phyloP scores from a whole-genome alignment of 2,329 filamentous ascomycete genomes.

The Talaromyces sp. region DNA sequence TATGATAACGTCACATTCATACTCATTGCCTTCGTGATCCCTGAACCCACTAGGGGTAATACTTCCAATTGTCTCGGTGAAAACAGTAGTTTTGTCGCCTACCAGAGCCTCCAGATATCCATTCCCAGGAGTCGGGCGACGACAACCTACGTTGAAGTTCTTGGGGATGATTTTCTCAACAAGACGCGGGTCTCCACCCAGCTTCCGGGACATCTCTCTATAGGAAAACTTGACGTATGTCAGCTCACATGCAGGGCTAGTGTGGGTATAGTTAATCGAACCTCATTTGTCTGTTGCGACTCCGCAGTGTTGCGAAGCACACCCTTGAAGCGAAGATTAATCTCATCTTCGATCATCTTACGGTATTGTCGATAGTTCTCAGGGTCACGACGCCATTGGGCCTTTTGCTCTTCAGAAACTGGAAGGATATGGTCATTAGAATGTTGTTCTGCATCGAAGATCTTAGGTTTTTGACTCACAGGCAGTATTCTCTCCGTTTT shows the following conservation, averaged over 20 bases:
- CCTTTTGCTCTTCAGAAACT: not conserved
- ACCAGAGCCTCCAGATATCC: conserved; percentile 1
- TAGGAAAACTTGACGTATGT: not conserved
- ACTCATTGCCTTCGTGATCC: not conserved
- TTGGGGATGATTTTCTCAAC: not conserved
- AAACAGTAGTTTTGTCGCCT: not conserved
- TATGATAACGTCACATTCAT: not conserved
- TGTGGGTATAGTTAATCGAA: not conserved
- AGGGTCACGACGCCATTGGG: not conserved
- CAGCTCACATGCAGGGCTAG: not conserved
- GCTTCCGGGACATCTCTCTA: not conserved
- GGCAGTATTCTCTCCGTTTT: conserved; percentile 14
- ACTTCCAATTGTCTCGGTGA: not conserved
- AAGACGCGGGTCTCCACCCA: not conserved
- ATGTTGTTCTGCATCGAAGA: not conserved
- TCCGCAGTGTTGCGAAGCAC: not conserved
- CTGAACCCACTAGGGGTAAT: not conserved
- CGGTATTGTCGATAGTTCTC: not conserved
- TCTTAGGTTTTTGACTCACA: not conserved
- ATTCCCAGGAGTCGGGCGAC: not conserved
- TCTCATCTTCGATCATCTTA: not conserved
- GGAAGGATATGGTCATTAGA: not conserved
- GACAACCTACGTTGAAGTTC: not conserved
- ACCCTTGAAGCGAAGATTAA: not conserved
- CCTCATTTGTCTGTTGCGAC: not conserved